Conservation (phyloP, 768 basidiomycete genomes). For the Pleurotus pulmonarius region DNA sequence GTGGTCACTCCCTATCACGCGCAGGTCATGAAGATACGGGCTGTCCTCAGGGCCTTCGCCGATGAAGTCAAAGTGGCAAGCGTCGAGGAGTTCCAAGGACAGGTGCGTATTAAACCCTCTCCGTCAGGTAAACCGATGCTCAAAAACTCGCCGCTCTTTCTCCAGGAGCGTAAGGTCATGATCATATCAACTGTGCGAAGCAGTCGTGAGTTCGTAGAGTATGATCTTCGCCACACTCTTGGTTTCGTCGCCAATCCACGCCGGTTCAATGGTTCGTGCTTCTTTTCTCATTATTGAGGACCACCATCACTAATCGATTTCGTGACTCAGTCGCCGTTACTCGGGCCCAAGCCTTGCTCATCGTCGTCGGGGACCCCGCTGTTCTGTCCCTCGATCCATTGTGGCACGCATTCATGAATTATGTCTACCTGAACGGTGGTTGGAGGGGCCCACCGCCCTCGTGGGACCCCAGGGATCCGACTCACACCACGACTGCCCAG, state of each 20-base stretch:
- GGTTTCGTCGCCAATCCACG: conserved; percentile 54
- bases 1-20: conserved; percentile 69
- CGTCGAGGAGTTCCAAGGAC: conserved; percentile 70
- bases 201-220: conserved; percentile 40
- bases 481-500: conserved; percentile 25
- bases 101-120: conserved; percentile 30
- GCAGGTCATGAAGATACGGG: conserved; percentile 51
- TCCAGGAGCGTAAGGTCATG: conserved; percentile 51
- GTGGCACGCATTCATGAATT: conserved; percentile 61
- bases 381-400: conserved; percentile 55
- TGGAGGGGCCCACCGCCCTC: conserved; percentile 43
- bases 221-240: conserved; percentile 46
- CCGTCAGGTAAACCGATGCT: conserved; percentile 6
- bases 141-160: conserved; percentile 15
- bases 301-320: too few species aligned
- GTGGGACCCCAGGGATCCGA: conserved; percentile 28
- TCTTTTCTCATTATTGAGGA: too few species aligned
- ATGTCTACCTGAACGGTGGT: conserved; percentile 43
- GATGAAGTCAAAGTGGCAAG: conserved; percentile 55
- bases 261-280: conserved; percentile 61
- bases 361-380: conserved; percentile 58
- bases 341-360: conserved; percentile 59
- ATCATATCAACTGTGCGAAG: conserved; percentile 58
- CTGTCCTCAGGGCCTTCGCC: conserved; percentile 26
- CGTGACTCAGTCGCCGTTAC: conserved; percentile 54